A percentile compares a stretch with the other conserved stretches of the same genome.
Conservation (phyloP, 2,329 filamentous ascomycete genomes). For the Penicillium paneum region DNA sequence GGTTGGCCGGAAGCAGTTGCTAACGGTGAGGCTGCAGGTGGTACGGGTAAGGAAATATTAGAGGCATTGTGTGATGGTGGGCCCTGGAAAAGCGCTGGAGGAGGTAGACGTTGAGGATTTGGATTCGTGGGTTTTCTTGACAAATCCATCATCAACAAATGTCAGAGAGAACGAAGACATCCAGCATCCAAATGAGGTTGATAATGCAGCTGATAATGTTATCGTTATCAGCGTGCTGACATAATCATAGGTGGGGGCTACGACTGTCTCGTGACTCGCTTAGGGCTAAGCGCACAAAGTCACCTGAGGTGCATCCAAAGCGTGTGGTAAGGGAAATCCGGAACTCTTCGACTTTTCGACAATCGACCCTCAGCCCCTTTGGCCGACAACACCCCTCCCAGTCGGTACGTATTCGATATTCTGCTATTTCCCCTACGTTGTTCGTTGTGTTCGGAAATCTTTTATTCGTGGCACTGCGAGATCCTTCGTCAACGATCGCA, state of each 20-base stretch:
- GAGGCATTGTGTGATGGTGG: constrained; percentile 75
- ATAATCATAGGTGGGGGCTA: constrained; percentile 20
- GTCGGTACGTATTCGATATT: constrained; percentile 37
- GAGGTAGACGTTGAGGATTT: constrained; percentile 57
- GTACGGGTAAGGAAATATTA: constrained; percentile 55
- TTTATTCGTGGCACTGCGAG: constrained; percentile 1
- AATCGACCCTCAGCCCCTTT: constrained; percentile 35
- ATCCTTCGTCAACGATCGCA: constrained; percentile 2
- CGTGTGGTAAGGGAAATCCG: constrained; percentile 37
- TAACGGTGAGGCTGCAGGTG: constrained; percentile 23
- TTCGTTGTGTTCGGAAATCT: constrained; percentile 11
- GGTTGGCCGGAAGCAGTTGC: constrained; percentile 30
- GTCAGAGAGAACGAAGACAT: background rate
- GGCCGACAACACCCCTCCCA: constrained; percentile 39
- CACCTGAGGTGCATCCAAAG: constrained; percentile 35
- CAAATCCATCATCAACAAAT: constrained; percentile 17
- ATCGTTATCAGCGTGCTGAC: constrained; percentile 1
- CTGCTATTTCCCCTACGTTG: constrained; percentile 10
- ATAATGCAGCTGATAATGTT: constrained; percentile 15
- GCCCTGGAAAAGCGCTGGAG: constrained; percentile 75
- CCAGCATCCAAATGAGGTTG: background rate
- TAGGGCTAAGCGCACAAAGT: constrained; percentile 42
- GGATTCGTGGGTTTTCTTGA: constrained; percentile 30
- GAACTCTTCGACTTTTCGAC: constrained; percentile 43
- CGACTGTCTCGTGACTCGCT: constrained; percentile 37